These are phyloP conservation scores for Tubosaeta sp. DNA, from an alignment of 768 basidiomycete genomes.

Conservation along the genomic window DNA sequence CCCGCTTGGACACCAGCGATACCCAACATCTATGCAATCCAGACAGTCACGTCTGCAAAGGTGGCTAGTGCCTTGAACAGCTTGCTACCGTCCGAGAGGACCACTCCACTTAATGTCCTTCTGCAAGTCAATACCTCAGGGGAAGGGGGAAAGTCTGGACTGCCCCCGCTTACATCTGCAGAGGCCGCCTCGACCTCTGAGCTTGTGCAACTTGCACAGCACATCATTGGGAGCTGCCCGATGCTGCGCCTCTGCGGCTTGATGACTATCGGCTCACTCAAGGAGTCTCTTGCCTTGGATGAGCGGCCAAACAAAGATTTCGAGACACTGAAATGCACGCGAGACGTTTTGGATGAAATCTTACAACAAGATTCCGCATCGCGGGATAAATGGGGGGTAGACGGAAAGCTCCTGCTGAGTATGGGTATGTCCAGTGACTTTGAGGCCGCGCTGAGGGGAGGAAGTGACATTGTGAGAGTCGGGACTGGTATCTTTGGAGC, in stretches of 20 bases:
- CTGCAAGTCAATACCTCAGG: conserved; percentile 95
- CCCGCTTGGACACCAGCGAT: conserved; percentile 49
- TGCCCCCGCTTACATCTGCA: conserved; percentile 50
- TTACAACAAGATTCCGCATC: conserved; percentile 33
- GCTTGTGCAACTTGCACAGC: conserved; percentile 59
- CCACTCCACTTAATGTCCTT: conserved; percentile 68
- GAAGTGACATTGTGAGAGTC: conserved; percentile 85
- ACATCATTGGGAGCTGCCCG: conserved; percentile 72
- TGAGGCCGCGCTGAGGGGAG: conserved; percentile 76
- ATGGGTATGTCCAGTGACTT: conserved; percentile 99
- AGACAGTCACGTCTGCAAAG: conserved; percentile 81
- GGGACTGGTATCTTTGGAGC: conserved; percentile 88
- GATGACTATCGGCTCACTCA: conserved; percentile 94
- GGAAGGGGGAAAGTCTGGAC: conserved; percentile 88
- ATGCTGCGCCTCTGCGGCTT: conserved; percentile 74
- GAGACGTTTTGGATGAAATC: conserved; percentile 50
- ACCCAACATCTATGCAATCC: conserved; percentile 82
- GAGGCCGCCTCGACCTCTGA: conserved; percentile 40
- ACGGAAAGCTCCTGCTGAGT: conserved; percentile 58
- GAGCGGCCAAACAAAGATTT: conserved; percentile 70
- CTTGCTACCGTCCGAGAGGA: conserved; percentile 53
- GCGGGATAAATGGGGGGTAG: conserved; percentile 42
- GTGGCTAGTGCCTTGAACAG: conserved; percentile 78
- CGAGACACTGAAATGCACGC: conserved; percentile 56
- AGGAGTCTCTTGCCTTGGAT: conserved; percentile 50